Percentiles rank a stretch among this genome's conserved stretches.
These are phyloP conservation scores for Buxus sempervirens DNA, from an alignment of 164 flowering plant genomes.

Conservation along the genomic window DNA sequence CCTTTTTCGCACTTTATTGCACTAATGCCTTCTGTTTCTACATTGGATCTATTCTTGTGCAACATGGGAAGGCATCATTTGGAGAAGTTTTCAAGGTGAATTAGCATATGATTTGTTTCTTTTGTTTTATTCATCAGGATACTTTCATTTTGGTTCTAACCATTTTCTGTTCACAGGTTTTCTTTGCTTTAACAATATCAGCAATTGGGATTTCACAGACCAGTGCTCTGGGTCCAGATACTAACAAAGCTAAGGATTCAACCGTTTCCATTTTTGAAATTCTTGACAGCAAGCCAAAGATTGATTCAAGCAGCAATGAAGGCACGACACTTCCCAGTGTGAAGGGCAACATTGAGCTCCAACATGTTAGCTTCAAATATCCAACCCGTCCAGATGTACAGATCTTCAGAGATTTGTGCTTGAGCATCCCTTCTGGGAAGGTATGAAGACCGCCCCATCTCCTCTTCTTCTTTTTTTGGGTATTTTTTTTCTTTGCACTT, in stretches of 20 bases:
- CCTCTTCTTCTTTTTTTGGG: no score
- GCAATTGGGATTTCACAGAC: constrained; percentile 2
- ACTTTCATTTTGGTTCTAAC: neutral
- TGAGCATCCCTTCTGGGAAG: neutral
- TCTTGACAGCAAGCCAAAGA: constrained; percentile 7
- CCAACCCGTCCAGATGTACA: constrained; percentile 4
- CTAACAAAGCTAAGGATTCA: neutral
- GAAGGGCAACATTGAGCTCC: constrained; percentile 2
- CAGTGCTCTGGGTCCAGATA: neutral
- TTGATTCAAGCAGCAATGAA: neutral
- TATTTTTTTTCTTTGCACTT: neutral
- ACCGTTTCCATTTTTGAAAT: neutral
- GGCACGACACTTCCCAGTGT: neutral
- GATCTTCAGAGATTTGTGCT: constrained; percentile 5
- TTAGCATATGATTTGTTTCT: neutral
- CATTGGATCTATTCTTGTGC: neutral
- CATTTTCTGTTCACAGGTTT: neutral
- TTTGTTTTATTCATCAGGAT: neutral
- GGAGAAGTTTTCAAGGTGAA: neutral
- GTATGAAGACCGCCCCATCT: neutral
- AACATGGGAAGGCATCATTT: neutral
- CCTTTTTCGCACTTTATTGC: neutral
- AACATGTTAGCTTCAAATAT: constrained; percentile 4
- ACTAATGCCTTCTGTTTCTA: neutral
- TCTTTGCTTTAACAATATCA: neutral